phyloP scores from a whole-genome alignment of 495 filamentous ascomycete genomes.

The Sporormia fimetaria region DNA sequence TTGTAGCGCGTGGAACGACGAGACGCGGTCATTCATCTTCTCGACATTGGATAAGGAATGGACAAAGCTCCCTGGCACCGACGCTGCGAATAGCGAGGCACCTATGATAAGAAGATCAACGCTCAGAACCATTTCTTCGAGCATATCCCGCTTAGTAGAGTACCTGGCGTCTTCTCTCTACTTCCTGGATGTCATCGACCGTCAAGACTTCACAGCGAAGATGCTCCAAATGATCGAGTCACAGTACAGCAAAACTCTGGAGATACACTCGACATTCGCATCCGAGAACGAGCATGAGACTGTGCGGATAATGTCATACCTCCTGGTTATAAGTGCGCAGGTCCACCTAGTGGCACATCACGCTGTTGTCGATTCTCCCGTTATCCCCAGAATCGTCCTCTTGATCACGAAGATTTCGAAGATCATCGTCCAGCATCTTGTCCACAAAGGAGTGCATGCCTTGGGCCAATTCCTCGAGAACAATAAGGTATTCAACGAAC shows the following conservation, averaged over 20 bases:
- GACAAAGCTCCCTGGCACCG: too few relatives aligned
- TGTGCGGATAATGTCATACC: constrained; percentile 10
- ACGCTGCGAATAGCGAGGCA: too few relatives aligned
- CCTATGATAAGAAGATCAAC: too few relatives aligned
- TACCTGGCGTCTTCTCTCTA: constrained; percentile 42
- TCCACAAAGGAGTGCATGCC: constrained; percentile 11
- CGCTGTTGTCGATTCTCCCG: constrained; percentile 11
- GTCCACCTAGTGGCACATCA: constrained; percentile 17
- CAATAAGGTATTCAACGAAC: constrained; percentile 40
- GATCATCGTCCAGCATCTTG: constrained; percentile 10
- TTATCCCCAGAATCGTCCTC: neutral
- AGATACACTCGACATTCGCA: neutral
- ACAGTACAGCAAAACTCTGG: neutral
- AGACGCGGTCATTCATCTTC: constrained; percentile 16
- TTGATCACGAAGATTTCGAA: constrained; percentile 9
- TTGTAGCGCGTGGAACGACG: constrained; percentile 31
- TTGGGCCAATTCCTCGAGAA: constrained; percentile 54
- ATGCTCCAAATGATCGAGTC: constrained; percentile 13
- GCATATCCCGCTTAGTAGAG: constrained; percentile 31
- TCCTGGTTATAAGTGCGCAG: constrained; percentile 26
- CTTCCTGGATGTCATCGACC: constrained; percentile 42
- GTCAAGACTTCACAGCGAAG: constrained; percentile 20
- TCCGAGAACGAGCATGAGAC: neutral
- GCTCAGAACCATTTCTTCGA: too few relatives aligned
- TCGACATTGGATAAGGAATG: too few relatives aligned